These are phyloP conservation scores for Microsporum audouinii DNA, from an alignment of 2,329 filamentous ascomycete species.

Conservation along the genomic window DNA sequence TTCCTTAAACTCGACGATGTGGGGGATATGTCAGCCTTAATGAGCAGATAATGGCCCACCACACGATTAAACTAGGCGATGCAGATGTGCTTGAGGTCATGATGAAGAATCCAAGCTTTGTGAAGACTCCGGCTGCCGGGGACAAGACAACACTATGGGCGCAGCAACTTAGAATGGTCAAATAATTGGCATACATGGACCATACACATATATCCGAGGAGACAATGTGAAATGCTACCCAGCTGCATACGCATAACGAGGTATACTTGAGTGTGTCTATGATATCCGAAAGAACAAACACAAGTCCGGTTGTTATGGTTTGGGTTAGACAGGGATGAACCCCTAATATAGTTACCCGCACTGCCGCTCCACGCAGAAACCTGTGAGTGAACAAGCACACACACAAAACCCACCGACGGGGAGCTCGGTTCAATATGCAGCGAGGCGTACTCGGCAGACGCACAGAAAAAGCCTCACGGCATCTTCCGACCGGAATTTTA, in stretches of 20 bases:
- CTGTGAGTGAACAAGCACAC: neutral
- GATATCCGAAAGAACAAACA: neutral
- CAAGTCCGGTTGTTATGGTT: neutral
- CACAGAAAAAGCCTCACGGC: neutral
- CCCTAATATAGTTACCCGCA: neutral
- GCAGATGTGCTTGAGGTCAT: constrained; percentile 7
- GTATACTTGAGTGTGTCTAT: neutral
- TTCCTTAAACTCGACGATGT: constrained; percentile 11
- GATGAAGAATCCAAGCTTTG: constrained; percentile 11
- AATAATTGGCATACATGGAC: constrained; percentile 10
- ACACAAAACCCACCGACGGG: neutral
- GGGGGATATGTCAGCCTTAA: constrained; percentile 14
- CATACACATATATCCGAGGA: constrained; percentile 6
- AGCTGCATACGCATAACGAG: neutral
- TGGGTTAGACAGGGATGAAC: neutral
- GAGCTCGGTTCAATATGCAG: neutral
- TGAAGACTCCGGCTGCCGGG: constrained; percentile 9
- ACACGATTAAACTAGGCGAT: constrained; percentile 14
- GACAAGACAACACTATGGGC: constrained; percentile 15
- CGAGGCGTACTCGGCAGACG: neutral
- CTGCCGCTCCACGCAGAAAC: neutral
- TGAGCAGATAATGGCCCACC: constrained; percentile 13
- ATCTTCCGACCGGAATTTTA: neutral
- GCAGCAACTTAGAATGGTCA: constrained; percentile 11
- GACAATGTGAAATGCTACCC: neutral